phyloP scores from a whole-genome alignment of 1,284 basidiomycete species.

The Boletellus deceptivus region DNA sequence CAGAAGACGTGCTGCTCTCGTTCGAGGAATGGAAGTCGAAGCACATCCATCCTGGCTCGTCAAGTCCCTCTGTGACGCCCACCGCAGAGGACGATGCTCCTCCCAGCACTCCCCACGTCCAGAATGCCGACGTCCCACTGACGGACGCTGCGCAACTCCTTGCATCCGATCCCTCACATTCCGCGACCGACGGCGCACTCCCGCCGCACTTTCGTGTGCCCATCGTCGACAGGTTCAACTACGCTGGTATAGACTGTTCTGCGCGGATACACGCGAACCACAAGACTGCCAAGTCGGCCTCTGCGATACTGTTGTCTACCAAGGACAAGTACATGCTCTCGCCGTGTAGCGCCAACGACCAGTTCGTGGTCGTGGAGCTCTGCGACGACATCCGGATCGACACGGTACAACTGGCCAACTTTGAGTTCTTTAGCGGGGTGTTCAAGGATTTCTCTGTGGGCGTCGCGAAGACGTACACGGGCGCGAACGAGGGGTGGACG shows the following conservation, averaged over 20 bases:
- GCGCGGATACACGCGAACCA: slow-evolving; percentile 88
- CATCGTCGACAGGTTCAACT: slow-evolving; percentile 85
- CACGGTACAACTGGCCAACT: slow-evolving; percentile 94
- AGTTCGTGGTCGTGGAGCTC: slow-evolving; percentile 93
- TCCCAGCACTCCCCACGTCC: slow-evolving; percentile 11
- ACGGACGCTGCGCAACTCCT: slow-evolving; percentile 2
- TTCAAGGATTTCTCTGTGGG: slow-evolving; percentile 91
- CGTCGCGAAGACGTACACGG: slow-evolving; percentile 73
- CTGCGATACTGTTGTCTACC: slow-evolving; percentile 84
- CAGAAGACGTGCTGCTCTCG: slow-evolving; percentile 65
- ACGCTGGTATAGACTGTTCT: slow-evolving; percentile 90
- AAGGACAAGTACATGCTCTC: slow-evolving; percentile 97
- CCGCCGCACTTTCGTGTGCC: slow-evolving; percentile 67
- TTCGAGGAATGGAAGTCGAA: slow-evolving; percentile 92
- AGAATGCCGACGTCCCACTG: slow-evolving; percentile 4
- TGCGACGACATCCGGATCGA: slow-evolving; percentile 98
- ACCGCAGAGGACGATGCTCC: slow-evolving; percentile 30
- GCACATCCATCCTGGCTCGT: slow-evolving; percentile 36
- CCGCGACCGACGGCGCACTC: slow-evolving; percentile 22
- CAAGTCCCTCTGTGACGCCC: slow-evolving; percentile 24
- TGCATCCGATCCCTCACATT: slow-evolving; percentile 10
- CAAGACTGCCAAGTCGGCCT: slow-evolving; percentile 79
- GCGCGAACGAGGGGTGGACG: slow-evolving; percentile 67
- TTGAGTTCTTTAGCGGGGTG: slow-evolving; percentile 97
- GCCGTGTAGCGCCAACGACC: slow-evolving; percentile 67